Evolutionary conservation across 1,284 basidiomycete genomes (phyloP).

Genomic region (Irpex sp.): DNA sequence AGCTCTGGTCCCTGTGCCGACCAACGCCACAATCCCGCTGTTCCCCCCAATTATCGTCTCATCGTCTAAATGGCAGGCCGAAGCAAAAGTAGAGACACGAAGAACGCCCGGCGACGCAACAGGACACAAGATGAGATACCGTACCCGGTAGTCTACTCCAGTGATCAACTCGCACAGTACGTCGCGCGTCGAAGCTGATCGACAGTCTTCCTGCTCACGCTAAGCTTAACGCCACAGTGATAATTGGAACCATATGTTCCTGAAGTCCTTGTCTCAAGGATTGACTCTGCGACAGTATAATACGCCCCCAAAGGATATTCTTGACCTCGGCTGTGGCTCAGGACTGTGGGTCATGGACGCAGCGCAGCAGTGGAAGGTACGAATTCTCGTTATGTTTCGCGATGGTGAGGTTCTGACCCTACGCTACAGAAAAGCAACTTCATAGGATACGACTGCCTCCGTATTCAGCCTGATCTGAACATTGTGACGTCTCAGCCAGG

Average conservation of each 20-base stretch:
- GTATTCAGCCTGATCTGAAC: constrained; percentile 53
- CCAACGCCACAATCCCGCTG: not conserved
- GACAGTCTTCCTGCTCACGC: not conserved
- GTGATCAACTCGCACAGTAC: constrained; percentile 51
- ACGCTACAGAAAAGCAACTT: constrained; percentile 46
- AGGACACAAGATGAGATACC: constrained; percentile 44
- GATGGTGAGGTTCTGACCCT: not conserved
- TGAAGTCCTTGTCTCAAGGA: constrained; percentile 41
- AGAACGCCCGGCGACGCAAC: constrained; percentile 28
- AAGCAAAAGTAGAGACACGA: constrained; percentile 29
- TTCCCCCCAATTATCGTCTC: not conserved
- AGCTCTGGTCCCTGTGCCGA: not conserved
- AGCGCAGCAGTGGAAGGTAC: constrained; percentile 59
- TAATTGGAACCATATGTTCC: constrained; percentile 65
- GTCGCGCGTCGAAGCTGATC: constrained; percentile 21
- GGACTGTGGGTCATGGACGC: constrained; percentile 74
- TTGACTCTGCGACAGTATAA: constrained; percentile 54
- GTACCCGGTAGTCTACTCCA: constrained; percentile 51
- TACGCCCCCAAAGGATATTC: constrained; percentile 46
- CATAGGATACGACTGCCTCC: constrained; percentile 55
- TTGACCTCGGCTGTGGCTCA: constrained; percentile 80
- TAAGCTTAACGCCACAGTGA: constrained; percentile 43
- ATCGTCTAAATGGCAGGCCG: not conserved
- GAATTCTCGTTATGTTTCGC: constrained; percentile 19
- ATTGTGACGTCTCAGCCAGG: constrained; percentile 26